Conservation (phyloP, 2,329 filamentous ascomycete species). For the Sclerotinia spermophila region DNA sequence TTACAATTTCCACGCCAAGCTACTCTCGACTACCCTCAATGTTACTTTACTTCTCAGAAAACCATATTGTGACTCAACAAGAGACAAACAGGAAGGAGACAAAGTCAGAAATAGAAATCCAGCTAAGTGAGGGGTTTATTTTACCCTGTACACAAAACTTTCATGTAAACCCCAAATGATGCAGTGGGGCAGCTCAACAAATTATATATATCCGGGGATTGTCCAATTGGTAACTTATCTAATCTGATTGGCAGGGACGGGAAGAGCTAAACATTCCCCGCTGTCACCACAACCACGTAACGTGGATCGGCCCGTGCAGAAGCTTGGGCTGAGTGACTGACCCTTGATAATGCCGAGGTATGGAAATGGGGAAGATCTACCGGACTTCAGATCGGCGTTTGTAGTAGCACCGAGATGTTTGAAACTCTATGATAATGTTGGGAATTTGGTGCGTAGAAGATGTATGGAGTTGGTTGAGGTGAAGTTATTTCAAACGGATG, state of each 20-base stretch:
- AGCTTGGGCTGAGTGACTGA: neutral
- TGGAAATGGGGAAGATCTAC: neutral
- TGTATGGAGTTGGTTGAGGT: neutral
- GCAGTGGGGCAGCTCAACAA: constrained; percentile 5
- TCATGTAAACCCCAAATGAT: neutral
- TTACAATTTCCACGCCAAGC: neutral
- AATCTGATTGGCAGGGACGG: neutral
- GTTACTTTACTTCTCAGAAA: neutral
- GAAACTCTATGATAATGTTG: neutral
- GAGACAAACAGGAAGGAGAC: constrained; percentile 2
- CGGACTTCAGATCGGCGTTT: neutral
- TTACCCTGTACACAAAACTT: neutral
- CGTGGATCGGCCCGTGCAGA: neutral
- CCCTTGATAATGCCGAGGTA: neutral
- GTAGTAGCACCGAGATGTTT: neutral
- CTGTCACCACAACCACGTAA: neutral
- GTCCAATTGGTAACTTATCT: neutral
- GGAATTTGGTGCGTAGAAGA: neutral
- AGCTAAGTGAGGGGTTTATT: neutral
- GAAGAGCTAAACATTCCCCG: neutral
- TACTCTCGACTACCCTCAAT: neutral
- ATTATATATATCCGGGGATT: neutral
- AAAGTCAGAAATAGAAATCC: neutral
- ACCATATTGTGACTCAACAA: constrained; percentile 1
- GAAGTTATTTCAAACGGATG: neutral